Evolutionary conservation across 2,329 filamentous ascomycete genomes (phyloP).

Genomic region (Aureobasidium mangrovei): DNA sequence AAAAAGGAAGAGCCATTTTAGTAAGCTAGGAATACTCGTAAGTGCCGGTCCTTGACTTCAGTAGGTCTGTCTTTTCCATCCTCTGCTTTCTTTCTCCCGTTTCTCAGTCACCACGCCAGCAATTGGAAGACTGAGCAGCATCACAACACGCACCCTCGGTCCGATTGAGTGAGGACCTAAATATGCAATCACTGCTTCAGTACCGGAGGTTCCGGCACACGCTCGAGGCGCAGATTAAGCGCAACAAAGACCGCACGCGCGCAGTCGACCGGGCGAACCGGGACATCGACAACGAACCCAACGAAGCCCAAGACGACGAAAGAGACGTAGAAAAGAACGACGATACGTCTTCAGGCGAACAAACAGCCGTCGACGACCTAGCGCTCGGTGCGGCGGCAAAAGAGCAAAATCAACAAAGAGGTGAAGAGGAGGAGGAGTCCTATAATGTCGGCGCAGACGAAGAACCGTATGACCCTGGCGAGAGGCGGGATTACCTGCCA

Average conservation of each 20-base stretch:
- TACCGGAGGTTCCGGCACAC: slow-evolving; percentile 19
- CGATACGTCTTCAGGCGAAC: background rate
- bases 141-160: too few relatives aligned
- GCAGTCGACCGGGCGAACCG: slow-evolving; percentile 1
- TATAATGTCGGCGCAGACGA: slow-evolving; percentile 2
- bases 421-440: slow-evolving; percentile 10
- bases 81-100: background rate
- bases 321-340: background rate
- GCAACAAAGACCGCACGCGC: slow-evolving; percentile 16
- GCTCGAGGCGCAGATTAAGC: slow-evolving; percentile 17
- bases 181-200: slow-evolving; percentile 25
- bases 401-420: background rate
- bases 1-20: slow-evolving; percentile 4
- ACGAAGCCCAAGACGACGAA: background rate
- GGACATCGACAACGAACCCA: background rate
- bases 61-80: background rate
- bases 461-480: slow-evolving; percentile 6
- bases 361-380: background rate
- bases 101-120: background rate
- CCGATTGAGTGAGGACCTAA: too few relatives aligned
- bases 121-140: background rate
- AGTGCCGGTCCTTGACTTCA: background rate
- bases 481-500: slow-evolving; percentile 15
- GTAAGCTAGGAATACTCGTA: background rate
- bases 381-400: background rate